phyloP scores from a whole-genome alignment of 306 rosid genomes.

The Cucurbita moschata region DNA sequence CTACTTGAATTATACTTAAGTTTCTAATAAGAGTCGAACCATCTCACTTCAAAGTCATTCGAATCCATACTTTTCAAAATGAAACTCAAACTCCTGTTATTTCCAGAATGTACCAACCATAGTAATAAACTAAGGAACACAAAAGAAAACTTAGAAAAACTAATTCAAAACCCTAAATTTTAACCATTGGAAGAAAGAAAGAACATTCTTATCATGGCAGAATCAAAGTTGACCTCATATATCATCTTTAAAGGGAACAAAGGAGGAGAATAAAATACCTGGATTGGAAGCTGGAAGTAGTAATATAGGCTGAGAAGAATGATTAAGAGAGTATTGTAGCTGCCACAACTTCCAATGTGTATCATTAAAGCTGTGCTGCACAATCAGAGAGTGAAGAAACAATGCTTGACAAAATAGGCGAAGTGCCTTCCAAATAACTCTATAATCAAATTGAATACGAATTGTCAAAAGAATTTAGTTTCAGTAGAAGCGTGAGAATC shows the following conservation, averaged over 20 bases:
- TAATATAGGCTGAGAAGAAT: not conserved
- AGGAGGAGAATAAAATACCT: not conserved
- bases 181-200: not conserved
- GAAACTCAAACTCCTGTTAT: not conserved
- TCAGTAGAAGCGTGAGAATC: not conserved
- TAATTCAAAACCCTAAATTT: not conserved
- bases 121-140: not conserved
- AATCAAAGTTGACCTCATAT: not conserved
- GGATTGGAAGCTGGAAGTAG: not conserved
- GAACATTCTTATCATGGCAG: not conserved
- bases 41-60: not conserved
- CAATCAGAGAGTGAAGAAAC: not conserved
- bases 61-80: not conserved
- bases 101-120: not conserved
- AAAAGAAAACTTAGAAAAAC: not conserved
- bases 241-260: not conserved
- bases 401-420: not conserved
- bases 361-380: not conserved
- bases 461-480: not conserved
- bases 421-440: not conserved
- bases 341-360: not conserved
- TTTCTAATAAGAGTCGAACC: not conserved
- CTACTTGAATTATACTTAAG: no score
- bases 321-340: not conserved
- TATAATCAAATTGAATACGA: not conserved